These are phyloP conservation scores for Alternaria dauci DNA, from an alignment of 2,329 filamentous ascomycete species.

Conservation along the genomic window DNA sequence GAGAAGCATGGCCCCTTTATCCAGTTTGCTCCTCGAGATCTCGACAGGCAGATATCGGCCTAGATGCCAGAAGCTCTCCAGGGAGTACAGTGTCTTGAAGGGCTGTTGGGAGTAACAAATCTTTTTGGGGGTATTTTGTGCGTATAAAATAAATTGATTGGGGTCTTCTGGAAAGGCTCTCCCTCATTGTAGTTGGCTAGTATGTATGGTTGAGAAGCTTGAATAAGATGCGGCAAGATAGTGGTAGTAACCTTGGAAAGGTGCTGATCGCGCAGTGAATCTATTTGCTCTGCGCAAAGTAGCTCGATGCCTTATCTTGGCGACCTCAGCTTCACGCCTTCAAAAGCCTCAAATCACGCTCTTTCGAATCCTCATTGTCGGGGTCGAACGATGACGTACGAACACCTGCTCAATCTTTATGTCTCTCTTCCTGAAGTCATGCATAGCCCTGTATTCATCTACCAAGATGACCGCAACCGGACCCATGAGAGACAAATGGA, in stretches of 20 bases:
- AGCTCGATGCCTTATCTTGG: background rate
- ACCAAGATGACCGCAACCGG: background rate
- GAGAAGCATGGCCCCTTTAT: constrained; percentile 4
- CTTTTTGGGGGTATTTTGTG: background rate
- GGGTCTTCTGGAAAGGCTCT: background rate
- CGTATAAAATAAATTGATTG: background rate
- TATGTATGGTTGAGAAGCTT: background rate
- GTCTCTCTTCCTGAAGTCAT: background rate
- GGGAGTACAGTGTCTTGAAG: background rate
- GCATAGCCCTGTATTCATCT: background rate
- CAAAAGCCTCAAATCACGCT: background rate
- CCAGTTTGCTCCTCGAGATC: background rate
- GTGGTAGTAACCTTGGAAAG: background rate
- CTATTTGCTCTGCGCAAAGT: background rate
- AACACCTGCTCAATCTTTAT: background rate
- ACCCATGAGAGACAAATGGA: background rate
- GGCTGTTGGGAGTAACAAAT: background rate
- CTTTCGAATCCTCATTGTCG: background rate
- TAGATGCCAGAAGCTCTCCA: background rate
- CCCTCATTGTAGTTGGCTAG: background rate
- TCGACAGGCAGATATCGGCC: background rate
- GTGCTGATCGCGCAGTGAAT: background rate
- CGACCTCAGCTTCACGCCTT: background rate
- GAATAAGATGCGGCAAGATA: background rate
- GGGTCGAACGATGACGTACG: background rate